Evolutionary conservation across 495 filamentous ascomycete genomes (phyloP).

Genomic region (Talaromyces borbonicus): DNA sequence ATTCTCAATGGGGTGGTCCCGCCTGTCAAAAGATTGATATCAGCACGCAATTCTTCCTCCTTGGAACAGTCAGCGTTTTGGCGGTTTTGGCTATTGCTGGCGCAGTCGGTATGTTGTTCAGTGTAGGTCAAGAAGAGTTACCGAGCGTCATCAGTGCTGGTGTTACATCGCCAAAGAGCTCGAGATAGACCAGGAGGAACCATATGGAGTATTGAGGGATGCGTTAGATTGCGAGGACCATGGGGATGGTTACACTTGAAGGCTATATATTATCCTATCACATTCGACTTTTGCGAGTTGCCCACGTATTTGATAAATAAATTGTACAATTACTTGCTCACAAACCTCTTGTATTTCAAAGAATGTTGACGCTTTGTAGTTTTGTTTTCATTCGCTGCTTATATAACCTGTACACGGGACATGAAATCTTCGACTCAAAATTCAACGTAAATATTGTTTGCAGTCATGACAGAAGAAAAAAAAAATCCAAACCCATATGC

Average conservation of each 20-base stretch:
- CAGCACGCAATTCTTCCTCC: conserved; percentile 75
- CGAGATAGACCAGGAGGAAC: too few species aligned
- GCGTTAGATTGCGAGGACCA: neutral
- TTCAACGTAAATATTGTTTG: neutral
- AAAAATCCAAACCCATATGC: neutral
- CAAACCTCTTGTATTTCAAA: too few species aligned
- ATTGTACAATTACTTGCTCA: conserved; percentile 3
- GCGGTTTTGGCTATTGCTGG: conserved; percentile 50
- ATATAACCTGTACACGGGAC: too few species aligned
- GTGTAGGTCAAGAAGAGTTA: conserved; percentile 67
- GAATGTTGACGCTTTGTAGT: too few species aligned
- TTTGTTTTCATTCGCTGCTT: too few species aligned
- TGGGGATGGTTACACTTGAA: neutral
- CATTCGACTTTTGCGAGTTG: neutral
- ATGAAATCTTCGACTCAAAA: too few species aligned
- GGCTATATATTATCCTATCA: neutral
- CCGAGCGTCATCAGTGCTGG: conserved; percentile 84
- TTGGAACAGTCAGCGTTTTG: conserved; percentile 58
- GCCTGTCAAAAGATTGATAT: conserved; percentile 91
- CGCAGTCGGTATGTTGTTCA: conserved; percentile 66
- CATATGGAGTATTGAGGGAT: neutral
- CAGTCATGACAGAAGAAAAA: conserved; percentile 2
- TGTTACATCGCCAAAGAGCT: conserved; percentile 49
- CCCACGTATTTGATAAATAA: neutral
- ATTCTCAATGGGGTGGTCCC: conserved; percentile 64